Conservation (phyloP, 345 rosid genomes). For the Laguncularia racemosa region DNA sequence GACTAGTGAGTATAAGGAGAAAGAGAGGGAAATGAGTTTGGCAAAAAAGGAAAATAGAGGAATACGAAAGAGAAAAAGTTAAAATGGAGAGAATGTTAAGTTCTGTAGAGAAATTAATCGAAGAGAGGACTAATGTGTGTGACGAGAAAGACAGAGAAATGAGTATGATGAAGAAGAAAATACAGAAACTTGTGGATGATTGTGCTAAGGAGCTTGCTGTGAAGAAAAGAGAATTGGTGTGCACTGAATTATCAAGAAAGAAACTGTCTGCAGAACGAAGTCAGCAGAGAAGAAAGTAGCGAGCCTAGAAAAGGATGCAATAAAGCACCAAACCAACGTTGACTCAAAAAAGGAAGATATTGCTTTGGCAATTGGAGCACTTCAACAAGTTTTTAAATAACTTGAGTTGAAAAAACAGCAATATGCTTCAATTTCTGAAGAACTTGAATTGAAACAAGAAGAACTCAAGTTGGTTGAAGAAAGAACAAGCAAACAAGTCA, state of each 20-base stretch:
- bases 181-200: background rate
- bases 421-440: slow-evolving; percentile 10
- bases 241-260: background rate
- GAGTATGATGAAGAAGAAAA: background rate
- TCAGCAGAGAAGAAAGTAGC: slow-evolving; percentile 4
- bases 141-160: background rate
- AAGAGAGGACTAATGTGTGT: no score
- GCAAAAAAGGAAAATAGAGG: background rate
- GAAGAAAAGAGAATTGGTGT: slow-evolving; percentile 1
- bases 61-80: no score
- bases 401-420: background rate
- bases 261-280: background rate
- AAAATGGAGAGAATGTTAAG: no score
- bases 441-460: slow-evolving; percentile 11
- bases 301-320: background rate
- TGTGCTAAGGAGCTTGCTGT: background rate
- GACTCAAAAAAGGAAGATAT: background rate
- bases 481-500: background rate
- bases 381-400: background rate
- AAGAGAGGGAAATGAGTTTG: background rate
- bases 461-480: slow-evolving; percentile 12
- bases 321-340: background rate
- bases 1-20: no score
- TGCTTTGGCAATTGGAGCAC: no score
- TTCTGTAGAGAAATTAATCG: no score